These are phyloP conservation scores for Trichoderma arundinaceum DNA, from an alignment of 2,329 filamentous ascomycete species.

Conservation along the genomic window DNA sequence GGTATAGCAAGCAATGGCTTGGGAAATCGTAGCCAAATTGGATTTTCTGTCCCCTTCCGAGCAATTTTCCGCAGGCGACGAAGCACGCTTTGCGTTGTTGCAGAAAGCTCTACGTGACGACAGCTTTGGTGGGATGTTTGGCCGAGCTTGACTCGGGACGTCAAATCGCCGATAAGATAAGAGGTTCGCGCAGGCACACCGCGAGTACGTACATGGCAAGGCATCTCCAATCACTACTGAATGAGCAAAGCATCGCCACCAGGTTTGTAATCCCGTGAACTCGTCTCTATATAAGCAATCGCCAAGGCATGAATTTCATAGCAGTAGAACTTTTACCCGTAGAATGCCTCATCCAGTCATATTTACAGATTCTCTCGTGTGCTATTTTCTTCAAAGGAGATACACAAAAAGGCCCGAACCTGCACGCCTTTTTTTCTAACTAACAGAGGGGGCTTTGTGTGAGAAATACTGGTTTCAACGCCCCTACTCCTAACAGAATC, in stretches of 20 bases:
- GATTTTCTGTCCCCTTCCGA: not conserved
- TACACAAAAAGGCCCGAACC: conserved; percentile 20
- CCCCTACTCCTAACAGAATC: conserved; percentile 27
- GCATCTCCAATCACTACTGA: too few relatives aligned
- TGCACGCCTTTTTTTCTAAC: conserved; percentile 11
- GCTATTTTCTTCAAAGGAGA: not conserved
- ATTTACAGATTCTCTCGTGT: not conserved
- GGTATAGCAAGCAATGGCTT: not conserved
- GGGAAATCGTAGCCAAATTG: not conserved
- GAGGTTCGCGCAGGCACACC: conserved; percentile 20
- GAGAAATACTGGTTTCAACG: conserved; percentile 16
- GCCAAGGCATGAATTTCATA: not conserved
- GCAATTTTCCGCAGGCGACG: not conserved
- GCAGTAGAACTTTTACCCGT: not conserved
- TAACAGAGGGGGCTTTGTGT: conserved; percentile 5
- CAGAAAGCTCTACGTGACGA: not conserved
- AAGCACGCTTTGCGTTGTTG: not conserved
- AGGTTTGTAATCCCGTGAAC: too few relatives aligned
- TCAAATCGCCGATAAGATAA: conserved; percentile 28
- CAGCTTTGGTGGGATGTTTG: not conserved
- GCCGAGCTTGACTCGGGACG: conserved; percentile 1
- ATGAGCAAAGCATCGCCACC: too few relatives aligned
- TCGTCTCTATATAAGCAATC: not conserved
- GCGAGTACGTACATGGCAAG: conserved; percentile 9
- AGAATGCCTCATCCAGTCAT: not conserved